Evolutionary conservation across 768 basidiomycete genomes (phyloP).

Genomic region (Termitomyces sp.): DNA sequence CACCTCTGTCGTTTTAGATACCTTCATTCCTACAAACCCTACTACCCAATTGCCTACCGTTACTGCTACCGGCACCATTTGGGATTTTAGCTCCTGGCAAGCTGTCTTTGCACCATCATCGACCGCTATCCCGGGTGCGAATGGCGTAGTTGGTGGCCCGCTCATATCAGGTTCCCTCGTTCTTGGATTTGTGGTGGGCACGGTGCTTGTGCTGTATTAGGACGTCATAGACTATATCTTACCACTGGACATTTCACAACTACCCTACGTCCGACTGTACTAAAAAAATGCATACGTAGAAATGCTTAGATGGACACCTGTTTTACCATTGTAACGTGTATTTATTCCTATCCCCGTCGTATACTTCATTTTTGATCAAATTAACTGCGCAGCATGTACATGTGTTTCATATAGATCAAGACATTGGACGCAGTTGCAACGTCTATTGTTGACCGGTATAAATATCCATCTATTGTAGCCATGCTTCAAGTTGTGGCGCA

Average conservation of each 20-base stretch:
- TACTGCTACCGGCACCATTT: constrained; percentile 30
- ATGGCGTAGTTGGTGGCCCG: background rate
- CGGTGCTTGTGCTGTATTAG: constrained; percentile 6
- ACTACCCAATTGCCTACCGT: constrained; percentile 23
- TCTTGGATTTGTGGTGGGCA: constrained; percentile 1
- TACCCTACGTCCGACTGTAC: background rate
- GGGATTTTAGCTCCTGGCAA: constrained; percentile 31
- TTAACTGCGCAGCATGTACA: background rate
- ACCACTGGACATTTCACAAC: background rate
- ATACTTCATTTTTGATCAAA: background rate
- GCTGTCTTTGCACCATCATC: constrained; percentile 25
- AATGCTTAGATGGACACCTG: background rate
- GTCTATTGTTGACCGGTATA: too few relatives aligned
- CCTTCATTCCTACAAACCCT: constrained; percentile 39
- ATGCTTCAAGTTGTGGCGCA: too few relatives aligned
- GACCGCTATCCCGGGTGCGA: constrained; percentile 5
- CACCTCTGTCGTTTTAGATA: constrained; percentile 29
- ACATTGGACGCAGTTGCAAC: too few relatives aligned
- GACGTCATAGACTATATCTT: background rate
- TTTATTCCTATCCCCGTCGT: background rate
- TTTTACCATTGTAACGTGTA: constrained; percentile 1
- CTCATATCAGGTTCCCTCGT: background rate
- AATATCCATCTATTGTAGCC: too few relatives aligned
- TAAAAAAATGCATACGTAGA: background rate
- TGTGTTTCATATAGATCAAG: background rate